These are phyloP conservation scores for Asterochloris erici DNA, from an alignment of 139 green algal species.

Conservation along the genomic window DNA sequence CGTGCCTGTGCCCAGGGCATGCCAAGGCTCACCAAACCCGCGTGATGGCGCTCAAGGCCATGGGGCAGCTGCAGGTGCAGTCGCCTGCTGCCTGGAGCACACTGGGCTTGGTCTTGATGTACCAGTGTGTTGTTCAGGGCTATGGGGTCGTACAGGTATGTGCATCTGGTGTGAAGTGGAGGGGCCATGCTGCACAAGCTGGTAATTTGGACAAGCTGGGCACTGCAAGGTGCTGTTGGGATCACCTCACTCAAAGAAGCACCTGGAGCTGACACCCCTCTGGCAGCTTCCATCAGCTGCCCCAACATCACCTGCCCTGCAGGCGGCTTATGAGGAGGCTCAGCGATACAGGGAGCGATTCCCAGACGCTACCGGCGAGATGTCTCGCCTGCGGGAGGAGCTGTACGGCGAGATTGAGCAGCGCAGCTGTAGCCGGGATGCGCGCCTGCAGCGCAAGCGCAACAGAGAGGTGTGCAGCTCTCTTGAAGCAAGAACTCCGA, in stretches of 20 bases:
- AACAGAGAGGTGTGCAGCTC: too few species aligned
- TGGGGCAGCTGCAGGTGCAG: slow-evolving; percentile 45
- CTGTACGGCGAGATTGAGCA: slow-evolving; percentile 21
- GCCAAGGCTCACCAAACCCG: slow-evolving; percentile 42
- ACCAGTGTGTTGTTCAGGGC: too few species aligned
- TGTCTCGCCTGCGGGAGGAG: slow-evolving; percentile 24
- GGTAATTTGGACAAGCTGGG: too few species aligned
- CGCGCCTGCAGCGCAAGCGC: too few species aligned
- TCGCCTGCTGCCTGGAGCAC: background rate
- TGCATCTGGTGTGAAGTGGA: too few species aligned
- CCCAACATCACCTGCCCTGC: background rate
- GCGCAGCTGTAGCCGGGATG: background rate
- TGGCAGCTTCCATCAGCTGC: too few species aligned
- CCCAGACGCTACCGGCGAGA: slow-evolving; percentile 14
- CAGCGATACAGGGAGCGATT: slow-evolving; percentile 33
- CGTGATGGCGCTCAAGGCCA: slow-evolving; percentile 41
- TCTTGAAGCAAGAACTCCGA: too few species aligned
- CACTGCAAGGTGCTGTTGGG: too few species aligned
- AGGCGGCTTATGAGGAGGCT: slow-evolving; percentile 32
- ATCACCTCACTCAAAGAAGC: too few species aligned
- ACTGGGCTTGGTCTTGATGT: background rate
- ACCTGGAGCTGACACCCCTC: too few species aligned
- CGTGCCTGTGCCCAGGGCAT: slow-evolving; percentile 29
- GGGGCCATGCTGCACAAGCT: too few species aligned
- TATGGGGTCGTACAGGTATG: too few species aligned